phyloP scores from a whole-genome alignment of 129 eudicot species.

The Pittosporum tobira region DNA sequence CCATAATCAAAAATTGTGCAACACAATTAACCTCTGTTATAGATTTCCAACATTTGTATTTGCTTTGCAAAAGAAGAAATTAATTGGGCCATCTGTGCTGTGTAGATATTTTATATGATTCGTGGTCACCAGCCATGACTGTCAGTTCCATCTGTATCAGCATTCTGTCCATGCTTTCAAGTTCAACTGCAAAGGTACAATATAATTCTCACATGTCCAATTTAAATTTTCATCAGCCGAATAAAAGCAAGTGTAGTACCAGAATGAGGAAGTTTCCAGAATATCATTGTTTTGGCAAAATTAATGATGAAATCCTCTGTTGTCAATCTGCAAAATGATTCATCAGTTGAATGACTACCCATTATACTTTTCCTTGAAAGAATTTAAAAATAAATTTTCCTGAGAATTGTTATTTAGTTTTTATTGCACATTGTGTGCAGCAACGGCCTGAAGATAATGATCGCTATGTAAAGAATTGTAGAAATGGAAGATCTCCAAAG shows the following conservation, averaged over 20 bases:
- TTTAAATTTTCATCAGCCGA: not conserved
- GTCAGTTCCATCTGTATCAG: slow-evolving; percentile 90
- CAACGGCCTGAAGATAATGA: slow-evolving; percentile 73
- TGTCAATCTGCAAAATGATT: not conserved
- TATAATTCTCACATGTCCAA: not conserved
- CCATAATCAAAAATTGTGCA: not conserved
- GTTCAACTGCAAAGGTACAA: slow-evolving; percentile 76
- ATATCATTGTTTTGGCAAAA: not conserved
- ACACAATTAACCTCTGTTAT: not conserved
- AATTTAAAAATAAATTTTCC: too few relatives aligned
- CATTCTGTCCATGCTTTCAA: slow-evolving; percentile 89
- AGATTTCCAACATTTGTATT: not conserved
- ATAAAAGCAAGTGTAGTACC: not conserved
- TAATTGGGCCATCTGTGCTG: slow-evolving; percentile 6
- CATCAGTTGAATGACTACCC: not conserved
- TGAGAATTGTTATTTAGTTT: slow-evolving; percentile 4
- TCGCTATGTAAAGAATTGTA: slow-evolving; percentile 65
- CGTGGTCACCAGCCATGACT: slow-evolving; percentile 99
- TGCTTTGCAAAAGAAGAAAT: not conserved
- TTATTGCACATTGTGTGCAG: slow-evolving; percentile 26
- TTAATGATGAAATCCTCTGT: not conserved
- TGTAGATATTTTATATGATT: slow-evolving; percentile 79
- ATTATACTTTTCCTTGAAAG: too few relatives aligned
- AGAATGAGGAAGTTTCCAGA: not conserved
- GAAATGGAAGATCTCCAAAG: slow-evolving; percentile 79